phyloP scores from a whole-genome alignment of 169 alveolate species.

The Cryptosporidium meleagridis region DNA sequence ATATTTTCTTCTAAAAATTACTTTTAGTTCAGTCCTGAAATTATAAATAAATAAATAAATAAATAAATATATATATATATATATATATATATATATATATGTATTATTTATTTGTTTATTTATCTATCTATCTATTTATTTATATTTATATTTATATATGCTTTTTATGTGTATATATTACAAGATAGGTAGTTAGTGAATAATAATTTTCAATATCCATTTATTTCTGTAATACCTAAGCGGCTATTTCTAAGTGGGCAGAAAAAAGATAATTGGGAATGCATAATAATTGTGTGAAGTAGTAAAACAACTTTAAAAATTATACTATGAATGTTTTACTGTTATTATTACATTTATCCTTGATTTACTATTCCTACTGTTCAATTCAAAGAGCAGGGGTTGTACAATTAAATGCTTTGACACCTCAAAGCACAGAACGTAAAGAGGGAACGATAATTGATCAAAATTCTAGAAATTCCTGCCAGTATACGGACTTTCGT shows the following conservation, averaged over 20 bases:
- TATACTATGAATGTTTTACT: constrained; percentile 1
- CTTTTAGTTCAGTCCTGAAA: background rate
- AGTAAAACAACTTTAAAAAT: background rate
- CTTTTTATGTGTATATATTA: background rate
- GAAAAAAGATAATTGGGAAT: constrained; percentile 22
- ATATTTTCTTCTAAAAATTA: constrained; percentile 7
- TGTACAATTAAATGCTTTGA: background rate
- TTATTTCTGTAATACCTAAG: constrained; percentile 17
- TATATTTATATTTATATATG: background rate
- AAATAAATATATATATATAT: no score
- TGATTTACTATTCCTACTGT: background rate
- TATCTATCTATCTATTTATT: no score
- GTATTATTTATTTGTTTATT: no score
- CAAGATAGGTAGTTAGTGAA: background rate
- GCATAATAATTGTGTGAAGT: constrained; percentile 14
- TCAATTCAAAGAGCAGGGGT: constrained; percentile 46
- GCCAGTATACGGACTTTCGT: constrained; percentile 63
- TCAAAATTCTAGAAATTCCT: background rate
- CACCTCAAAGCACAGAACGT: background rate
- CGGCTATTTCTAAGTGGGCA: constrained; percentile 62
- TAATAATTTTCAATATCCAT: background rate
- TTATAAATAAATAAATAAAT: no score
- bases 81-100: background rate
- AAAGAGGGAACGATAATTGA: background rate
- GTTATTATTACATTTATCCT: background rate